Conservation (phyloP, 352 stramenopile genomes). For the Phytophthora pluvialis region DNA sequence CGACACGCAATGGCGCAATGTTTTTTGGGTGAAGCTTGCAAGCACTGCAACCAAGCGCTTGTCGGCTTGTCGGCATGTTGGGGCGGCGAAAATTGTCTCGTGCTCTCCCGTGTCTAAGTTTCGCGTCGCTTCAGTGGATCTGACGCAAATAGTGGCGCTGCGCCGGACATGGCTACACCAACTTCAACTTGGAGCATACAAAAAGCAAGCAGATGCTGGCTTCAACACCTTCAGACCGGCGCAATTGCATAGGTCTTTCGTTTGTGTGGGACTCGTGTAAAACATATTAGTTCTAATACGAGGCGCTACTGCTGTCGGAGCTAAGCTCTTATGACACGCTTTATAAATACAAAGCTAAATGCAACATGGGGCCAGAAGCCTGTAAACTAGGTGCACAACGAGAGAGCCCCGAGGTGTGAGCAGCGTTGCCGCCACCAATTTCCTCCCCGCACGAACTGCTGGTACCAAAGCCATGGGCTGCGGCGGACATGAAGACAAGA, state of each 20-base stretch:
- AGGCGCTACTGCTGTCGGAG: constrained; percentile 21
- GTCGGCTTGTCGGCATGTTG: no score
- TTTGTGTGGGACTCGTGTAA: no score
- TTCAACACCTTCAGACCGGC: constrained; percentile 5
- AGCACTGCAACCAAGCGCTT: no score
- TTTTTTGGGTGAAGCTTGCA: no score
- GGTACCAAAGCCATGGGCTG: constrained; percentile 22
- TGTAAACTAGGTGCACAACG: constrained; percentile 1
- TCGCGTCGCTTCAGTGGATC: constrained; percentile 11
- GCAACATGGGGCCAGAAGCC: neutral
- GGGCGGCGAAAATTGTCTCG: neutral
- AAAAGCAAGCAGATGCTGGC: constrained; percentile 8
- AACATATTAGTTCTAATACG: no score
- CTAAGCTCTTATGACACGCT: constrained; percentile 9
- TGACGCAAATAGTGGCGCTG: neutral
- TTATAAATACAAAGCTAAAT: constrained; percentile 23
- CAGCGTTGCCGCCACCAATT: neutral
- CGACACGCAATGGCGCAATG: constrained; percentile 17
- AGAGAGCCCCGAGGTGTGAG: constrained; percentile 1
- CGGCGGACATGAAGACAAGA: constrained; percentile 21
- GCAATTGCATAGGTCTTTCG: neutral
- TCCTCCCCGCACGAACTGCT: neutral
- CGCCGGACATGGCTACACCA: constrained; percentile 4
- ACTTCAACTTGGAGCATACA: constrained; percentile 38
- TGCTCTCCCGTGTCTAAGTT: constrained; percentile 18